Evolutionary conservation across 202 grass and related monocot species (phyloP).

Genomic region (Alloteropsis angusta): DNA sequence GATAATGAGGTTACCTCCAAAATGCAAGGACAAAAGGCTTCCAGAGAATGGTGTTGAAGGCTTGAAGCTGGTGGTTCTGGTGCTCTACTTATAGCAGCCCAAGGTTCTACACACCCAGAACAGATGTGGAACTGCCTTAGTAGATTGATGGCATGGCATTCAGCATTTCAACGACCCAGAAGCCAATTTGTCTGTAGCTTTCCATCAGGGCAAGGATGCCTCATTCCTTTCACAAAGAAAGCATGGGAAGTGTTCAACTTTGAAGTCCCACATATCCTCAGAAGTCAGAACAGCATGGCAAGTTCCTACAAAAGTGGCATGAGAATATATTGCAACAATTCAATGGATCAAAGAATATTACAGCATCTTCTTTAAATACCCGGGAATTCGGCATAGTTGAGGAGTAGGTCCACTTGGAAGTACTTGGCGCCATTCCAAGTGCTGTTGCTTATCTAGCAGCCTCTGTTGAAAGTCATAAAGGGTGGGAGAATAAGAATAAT

Average conservation of each 20-base stretch:
- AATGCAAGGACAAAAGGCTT: conserved; percentile 18
- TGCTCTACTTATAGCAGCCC: conserved; percentile 27
- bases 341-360: conserved; percentile 31
- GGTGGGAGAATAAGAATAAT: conserved; percentile 11
- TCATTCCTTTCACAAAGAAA: conserved; percentile 5
- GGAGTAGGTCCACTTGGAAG: conserved; percentile 7
- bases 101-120: neutral
- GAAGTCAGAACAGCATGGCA: neutral
- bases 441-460: conserved; percentile 19
- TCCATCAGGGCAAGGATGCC: conserved; percentile 7
- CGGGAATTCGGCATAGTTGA: neutral
- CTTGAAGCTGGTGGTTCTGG: neutral
- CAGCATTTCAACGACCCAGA: conserved; percentile 6
- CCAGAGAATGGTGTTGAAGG: conserved; percentile 21
- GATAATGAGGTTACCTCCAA: conserved; percentile 7
- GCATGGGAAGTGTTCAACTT: neutral
- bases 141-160: conserved; percentile 13
- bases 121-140: neutral
- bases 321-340: conserved; percentile 12
- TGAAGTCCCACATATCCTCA: conserved; percentile 1
- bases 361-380: conserved; percentile 11
- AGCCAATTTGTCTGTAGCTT: conserved; percentile 7
- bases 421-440: neutral
- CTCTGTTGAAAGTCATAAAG: conserved; percentile 18
- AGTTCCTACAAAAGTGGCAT: conserved; percentile 22